These are phyloP conservation scores for Elongisporangium senticosum DNA, from an alignment of 352 stramenopile species.

Conservation along the genomic window DNA sequence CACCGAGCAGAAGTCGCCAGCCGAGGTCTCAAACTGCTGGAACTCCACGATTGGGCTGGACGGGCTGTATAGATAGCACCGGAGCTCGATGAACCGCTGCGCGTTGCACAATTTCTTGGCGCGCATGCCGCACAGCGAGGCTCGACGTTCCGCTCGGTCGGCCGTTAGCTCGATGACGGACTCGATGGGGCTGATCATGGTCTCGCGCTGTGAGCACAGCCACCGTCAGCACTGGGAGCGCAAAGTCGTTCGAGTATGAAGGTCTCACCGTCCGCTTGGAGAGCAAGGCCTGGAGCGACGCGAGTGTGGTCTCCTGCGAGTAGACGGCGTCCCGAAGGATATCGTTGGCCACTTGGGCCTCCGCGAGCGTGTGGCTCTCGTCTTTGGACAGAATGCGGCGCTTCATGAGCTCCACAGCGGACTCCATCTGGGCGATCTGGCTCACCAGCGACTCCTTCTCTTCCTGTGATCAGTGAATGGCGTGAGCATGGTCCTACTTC, in stretches of 20 bases:
- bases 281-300: constrained; percentile 32
- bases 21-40: constrained; percentile 33
- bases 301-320: constrained; percentile 24
- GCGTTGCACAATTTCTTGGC: constrained; percentile 17
- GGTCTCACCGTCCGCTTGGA: constrained; percentile 30
- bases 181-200: constrained; percentile 18
- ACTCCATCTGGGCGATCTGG: constrained; percentile 14
- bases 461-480: constrained; percentile 8
- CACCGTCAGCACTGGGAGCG: constrained; percentile 10
- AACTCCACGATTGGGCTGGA: constrained; percentile 20
- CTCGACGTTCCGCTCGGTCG: constrained; percentile 8
- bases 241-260: constrained; percentile 1
- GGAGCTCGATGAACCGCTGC: constrained; percentile 17
- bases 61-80: constrained; percentile 12
- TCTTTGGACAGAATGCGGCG: constrained; percentile 12
- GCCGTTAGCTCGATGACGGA: constrained; percentile 18
- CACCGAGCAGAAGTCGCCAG: constrained; percentile 35
- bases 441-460: constrained; percentile 24
- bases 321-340: constrained; percentile 28
- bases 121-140: constrained; percentile 14
- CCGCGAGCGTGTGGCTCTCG: constrained; percentile 17
- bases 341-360: constrained; percentile 14
- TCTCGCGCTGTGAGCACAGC: no score
- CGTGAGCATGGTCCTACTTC: no score
- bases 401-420: constrained; percentile 22